Evolutionary conservation across 2,329 filamentous ascomycete species (phyloP), one percentile per base, ranked within the genome.

Genomic region (Magnaporthales sp.): DNA sequence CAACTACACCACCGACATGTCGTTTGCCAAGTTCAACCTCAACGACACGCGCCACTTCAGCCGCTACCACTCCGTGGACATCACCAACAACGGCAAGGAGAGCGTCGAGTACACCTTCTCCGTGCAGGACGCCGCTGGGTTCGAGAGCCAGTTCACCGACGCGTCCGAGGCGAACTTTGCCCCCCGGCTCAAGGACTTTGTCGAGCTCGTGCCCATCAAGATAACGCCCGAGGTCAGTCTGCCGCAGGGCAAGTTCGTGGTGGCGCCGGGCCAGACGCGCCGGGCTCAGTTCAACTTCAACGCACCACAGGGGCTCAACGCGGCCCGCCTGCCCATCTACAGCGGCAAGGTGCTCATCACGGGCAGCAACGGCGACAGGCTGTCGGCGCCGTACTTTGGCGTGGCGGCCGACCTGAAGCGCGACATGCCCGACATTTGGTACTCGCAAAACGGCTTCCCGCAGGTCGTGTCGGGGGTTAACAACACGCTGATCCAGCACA

Each of bases 21-120:
- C 75, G 10, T 76, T 75, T 2, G 74, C 75, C 46, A 79, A 76
- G 68, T 74, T 82, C 51, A 73, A 74, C 30, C 78, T 82, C 70
- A 82, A 82, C 68, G 80, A 82, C 70, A 81, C 79, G 15, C 73
- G 74, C 29, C 71, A 80, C 70, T 77, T 81, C 67, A 72, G 71
- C 29, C 70, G 68, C 32, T 70, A 72, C 38, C 73, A 75, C 68
- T 66, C 63, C 3, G 60, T 75, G 11, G 67, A 69, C 63, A 74
- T 81, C 68, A 77, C 74, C 66, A 81, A 81, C 71, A 73, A 72
- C 60, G 79, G 75, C 61, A 68, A 69, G 27, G 69, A 73, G 29
- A 70, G 73, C 6, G 71, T 78, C 64, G 75, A 72, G 46, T 81
- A 80, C 72, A 73, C 69, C n/a, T 70, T 75, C 60, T 60, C 71